Evolutionary conservation across 73 alveolate genomes (phyloP).

Genomic region (Paramecium pentaurelia): DNA sequence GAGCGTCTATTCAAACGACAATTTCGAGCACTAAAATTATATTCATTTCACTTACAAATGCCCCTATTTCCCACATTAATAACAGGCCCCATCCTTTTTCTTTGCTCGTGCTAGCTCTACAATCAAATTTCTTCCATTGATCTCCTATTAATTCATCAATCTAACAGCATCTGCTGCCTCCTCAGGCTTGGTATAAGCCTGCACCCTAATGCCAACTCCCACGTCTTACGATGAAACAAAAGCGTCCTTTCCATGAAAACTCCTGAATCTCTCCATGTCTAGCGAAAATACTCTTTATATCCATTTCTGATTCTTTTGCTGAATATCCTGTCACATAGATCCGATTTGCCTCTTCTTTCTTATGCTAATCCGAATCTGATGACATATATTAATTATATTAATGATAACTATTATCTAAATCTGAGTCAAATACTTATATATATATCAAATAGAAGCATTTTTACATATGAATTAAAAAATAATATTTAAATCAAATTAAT

Average conservation of each 20-base stretch:
- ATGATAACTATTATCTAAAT: background rate
- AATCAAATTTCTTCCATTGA: constrained; percentile 7
- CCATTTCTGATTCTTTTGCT: background rate
- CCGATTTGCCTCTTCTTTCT: background rate
- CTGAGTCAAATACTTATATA: background rate
- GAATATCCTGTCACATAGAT: constrained; percentile 32
- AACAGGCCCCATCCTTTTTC: constrained; percentile 44
- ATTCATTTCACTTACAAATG: background rate
- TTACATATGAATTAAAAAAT: background rate
- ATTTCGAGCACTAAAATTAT: constrained; percentile 31
- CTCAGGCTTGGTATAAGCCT: constrained; percentile 39
- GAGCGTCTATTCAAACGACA: constrained; percentile 34
- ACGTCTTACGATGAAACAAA: constrained; percentile 36
- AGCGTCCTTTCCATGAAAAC: constrained; percentile 37
- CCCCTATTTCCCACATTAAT: constrained; percentile 27
- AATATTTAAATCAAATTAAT: background rate
- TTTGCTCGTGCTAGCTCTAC: constrained; percentile 43
- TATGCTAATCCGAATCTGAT: background rate
- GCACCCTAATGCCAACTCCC: background rate
- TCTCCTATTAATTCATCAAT: background rate
- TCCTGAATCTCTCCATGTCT: background rate
- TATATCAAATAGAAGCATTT: background rate
- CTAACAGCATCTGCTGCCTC: constrained; percentile 44
- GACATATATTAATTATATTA: background rate
- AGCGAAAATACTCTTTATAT: background rate